Conservation (phyloP, 2,329 filamentous ascomycete genomes). For the Sodiomyces alkalinus region DNA sequence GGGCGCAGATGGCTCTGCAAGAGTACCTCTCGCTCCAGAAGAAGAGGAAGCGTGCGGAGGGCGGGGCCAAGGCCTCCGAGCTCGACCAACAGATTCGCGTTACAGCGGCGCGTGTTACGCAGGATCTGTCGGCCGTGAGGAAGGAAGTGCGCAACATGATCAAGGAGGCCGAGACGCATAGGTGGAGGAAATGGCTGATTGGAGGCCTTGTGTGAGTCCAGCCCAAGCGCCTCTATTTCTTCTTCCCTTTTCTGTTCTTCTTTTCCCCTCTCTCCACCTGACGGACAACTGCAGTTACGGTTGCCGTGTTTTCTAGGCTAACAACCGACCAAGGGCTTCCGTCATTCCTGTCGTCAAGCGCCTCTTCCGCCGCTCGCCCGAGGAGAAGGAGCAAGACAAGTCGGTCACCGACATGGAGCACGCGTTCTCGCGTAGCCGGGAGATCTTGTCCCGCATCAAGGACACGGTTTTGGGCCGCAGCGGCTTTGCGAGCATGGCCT, state of each 20-base stretch:
- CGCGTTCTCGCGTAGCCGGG: slow-evolving; percentile 35
- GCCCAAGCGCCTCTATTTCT: too few species aligned
- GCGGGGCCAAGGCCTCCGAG: slow-evolving; percentile 16
- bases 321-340: slow-evolving; percentile 20
- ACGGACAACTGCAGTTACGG: too few species aligned
- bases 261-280: background rate
- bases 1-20: slow-evolving; percentile 19
- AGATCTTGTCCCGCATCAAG: slow-evolving; percentile 33
- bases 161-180: slow-evolving; percentile 28
- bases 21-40: slow-evolving; percentile 19
- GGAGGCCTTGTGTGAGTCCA: slow-evolving; percentile 36
- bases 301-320: too few species aligned
- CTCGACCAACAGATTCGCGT: slow-evolving; percentile 26
- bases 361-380: slow-evolving; percentile 30
- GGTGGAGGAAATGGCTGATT: slow-evolving; percentile 37
- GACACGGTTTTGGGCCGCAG: slow-evolving; percentile 26
- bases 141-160: slow-evolving; percentile 26
- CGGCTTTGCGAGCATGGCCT: slow-evolving; percentile 31
- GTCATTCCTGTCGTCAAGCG: slow-evolving; percentile 36
- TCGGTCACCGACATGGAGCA: slow-evolving; percentile 40
- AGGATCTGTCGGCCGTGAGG: slow-evolving; percentile 28
- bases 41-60: slow-evolving; percentile 14
- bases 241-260: background rate
- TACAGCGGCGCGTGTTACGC: slow-evolving; percentile 26
- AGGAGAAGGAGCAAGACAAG: slow-evolving; percentile 17